Evolutionary conservation across 805 yeast species (phyloP).

Genomic region (Kodamaea nitidulidarum): DNA sequence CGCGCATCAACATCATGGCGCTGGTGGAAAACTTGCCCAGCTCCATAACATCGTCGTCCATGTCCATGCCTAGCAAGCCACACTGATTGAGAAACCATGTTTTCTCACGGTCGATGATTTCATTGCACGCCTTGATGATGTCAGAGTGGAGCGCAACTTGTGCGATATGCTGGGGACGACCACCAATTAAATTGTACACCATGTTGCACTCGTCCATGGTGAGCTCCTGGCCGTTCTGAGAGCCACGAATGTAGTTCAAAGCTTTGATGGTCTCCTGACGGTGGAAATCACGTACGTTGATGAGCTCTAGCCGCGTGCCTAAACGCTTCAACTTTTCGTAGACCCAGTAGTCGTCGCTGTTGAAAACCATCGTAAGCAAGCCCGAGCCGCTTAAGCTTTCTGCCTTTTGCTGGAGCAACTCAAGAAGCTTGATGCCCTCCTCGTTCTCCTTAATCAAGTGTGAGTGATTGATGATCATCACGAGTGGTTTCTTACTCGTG

Average conservation of each 20-base stretch:
- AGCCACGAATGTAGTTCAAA: slow-evolving; percentile 47
- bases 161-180: slow-evolving; percentile 77
- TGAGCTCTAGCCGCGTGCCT: slow-evolving; percentile 70
- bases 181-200: slow-evolving; percentile 71
- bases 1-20: slow-evolving; percentile 70
- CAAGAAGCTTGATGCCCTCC: slow-evolving; percentile 67
- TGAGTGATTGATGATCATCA: slow-evolving; percentile 67
- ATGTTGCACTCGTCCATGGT: slow-evolving; percentile 41
- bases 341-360: slow-evolving; percentile 84
- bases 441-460: slow-evolving; percentile 74
- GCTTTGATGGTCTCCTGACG: slow-evolving; percentile 54
- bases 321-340: slow-evolving; percentile 69
- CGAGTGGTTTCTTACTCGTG: slow-evolving; percentile 49
- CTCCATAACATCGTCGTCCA: slow-evolving; percentile 91
- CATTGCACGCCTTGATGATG: slow-evolving; percentile 59
- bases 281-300: slow-evolving; percentile 62
- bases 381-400: slow-evolving; percentile 74
- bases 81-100: slow-evolving; percentile 86
- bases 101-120: slow-evolving; percentile 71
- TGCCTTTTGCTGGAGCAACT: slow-evolving; percentile 78
- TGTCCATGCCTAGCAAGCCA: slow-evolving; percentile 66
- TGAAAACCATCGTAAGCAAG: slow-evolving; percentile 64
- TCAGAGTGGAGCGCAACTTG: slow-evolving; percentile 61
- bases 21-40: slow-evolving; percentile 70
- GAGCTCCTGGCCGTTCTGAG: slow-evolving; percentile 23